phyloP scores from a whole-genome alignment of 768 basidiomycete genomes.

The Pseudohyphozyma bogoriensis region DNA sequence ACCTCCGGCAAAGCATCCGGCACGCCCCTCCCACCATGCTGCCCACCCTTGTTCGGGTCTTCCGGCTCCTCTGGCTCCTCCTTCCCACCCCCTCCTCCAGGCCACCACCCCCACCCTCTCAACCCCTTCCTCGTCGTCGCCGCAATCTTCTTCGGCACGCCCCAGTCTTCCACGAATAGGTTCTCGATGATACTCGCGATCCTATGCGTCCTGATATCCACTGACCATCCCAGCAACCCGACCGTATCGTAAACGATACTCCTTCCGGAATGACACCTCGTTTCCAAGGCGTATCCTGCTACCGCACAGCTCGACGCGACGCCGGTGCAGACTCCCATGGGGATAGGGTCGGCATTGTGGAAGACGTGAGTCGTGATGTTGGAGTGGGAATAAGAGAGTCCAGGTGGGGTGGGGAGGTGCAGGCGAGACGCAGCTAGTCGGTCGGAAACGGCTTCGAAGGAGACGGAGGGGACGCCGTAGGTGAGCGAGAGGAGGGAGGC shows the following conservation, averaged over 20 bases:
- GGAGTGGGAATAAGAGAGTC: not conserved
- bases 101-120: conserved; percentile 21
- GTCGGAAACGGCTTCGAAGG: conserved; percentile 86
- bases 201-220: conserved; percentile 51
- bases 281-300: conserved; percentile 77
- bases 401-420: conserved; percentile 75
- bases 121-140: not conserved
- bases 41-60: conserved; percentile 15
- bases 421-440: conserved; percentile 64
- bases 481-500: conserved; percentile 75
- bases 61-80: conserved; percentile 1
- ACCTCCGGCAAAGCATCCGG: conserved; percentile 22
- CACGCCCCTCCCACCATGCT: conserved; percentile 19
- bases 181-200: conserved; percentile 30
- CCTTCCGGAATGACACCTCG: conserved; percentile 77
- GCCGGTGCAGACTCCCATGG: conserved; percentile 71
- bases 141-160: not conserved
- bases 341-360: conserved; percentile 87
- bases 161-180: conserved; percentile 29
- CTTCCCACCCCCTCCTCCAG: conserved; percentile 8
- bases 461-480: conserved; percentile 84
- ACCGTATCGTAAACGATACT: conserved; percentile 79
- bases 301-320: conserved; percentile 65
- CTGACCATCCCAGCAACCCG: conserved; percentile 64
- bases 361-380: conserved; percentile 59